Conservation (phyloP, 805 yeast genomes). For the Priceomyces haplophilus region DNA sequence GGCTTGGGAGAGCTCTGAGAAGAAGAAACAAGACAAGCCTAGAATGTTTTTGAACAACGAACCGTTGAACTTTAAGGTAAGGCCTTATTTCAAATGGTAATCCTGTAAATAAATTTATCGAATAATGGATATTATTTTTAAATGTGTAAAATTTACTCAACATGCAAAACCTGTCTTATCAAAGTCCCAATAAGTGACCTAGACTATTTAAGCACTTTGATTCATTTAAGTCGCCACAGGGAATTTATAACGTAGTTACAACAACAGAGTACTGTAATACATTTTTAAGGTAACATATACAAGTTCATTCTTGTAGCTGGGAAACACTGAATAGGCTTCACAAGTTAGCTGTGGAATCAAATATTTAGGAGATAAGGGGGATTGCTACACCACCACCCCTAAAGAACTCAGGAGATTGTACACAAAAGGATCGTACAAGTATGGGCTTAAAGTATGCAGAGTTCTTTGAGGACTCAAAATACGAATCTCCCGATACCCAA, state of each 20-base stretch:
- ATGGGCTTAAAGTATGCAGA: conserved; percentile 43
- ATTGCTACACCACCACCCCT: conserved; percentile 1
- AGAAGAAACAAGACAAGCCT: conserved; percentile 50
- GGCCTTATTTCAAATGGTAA: conserved; percentile 43
- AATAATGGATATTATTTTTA: conserved; percentile 2
- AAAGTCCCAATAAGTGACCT: conserved; percentile 5
- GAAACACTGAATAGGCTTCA: background rate
- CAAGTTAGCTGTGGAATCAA: background rate
- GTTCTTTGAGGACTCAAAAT: conserved; percentile 35
- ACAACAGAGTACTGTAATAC: background rate
- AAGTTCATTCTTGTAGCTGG: background rate
- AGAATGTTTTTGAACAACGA: conserved; percentile 45
- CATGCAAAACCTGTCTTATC: conserved; percentile 7
- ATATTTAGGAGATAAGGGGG: background rate
- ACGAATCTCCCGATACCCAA: conserved; percentile 35
- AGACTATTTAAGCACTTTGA: background rate
- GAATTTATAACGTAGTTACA: background rate
- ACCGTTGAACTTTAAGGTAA: conserved; percentile 42
- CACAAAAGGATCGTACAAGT: background rate
- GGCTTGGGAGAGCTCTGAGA: conserved; percentile 54
- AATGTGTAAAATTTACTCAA: background rate
- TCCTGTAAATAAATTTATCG: conserved; percentile 8
- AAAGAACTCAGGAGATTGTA: background rate
- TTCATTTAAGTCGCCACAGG: conserved; percentile 2
- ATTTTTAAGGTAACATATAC: background rate